Evolutionary conservation across 352 stramenopile genomes (phyloP).

Genomic region (Thraustochytrium aureum): DNA sequence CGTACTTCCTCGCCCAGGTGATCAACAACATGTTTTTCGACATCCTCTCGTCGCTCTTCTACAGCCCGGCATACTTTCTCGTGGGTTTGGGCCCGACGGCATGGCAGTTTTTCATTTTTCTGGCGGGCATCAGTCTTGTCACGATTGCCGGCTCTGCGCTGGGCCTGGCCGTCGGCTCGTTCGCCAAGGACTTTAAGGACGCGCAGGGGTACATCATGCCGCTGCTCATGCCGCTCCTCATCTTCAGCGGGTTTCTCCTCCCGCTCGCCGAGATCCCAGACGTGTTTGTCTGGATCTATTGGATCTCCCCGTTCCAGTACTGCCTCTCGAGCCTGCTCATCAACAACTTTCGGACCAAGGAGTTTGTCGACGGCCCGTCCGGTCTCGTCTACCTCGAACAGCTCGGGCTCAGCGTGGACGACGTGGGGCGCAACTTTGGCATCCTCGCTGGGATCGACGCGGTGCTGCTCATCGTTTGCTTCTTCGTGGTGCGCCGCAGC

Average conservation of each 20-base stretch:
- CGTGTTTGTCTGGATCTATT: slow-evolving; percentile 62
- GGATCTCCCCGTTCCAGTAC: slow-evolving; percentile 67
- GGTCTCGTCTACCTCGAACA: background rate
- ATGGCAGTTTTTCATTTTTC: slow-evolving; percentile 46
- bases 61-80: slow-evolving; percentile 29
- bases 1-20: slow-evolving; percentile 37
- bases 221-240: slow-evolving; percentile 37
- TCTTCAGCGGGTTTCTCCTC: slow-evolving; percentile 64
- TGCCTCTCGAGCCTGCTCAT: slow-evolving; percentile 59
- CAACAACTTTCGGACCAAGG: background rate
- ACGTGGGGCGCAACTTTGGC: slow-evolving; percentile 34
- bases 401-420: background rate
- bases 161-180: slow-evolving; percentile 59
- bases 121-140: slow-evolving; percentile 31
- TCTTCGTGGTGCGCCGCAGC: slow-evolving; percentile 4
- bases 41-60: slow-evolving; percentile 30
- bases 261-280: slow-evolving; percentile 53
- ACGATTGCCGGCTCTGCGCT: slow-evolving; percentile 58
- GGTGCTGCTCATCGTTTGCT: slow-evolving; percentile 18
- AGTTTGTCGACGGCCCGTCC: background rate
- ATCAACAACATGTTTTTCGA: slow-evolving; percentile 52
- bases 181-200: slow-evolving; percentile 40
- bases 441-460: slow-evolving; percentile 30
- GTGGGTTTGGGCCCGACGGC: slow-evolving; percentile 8
- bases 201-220: slow-evolving; percentile 48